Percentiles rank a stretch among this genome's conserved stretches.
Conservation (phyloP, 108 stramenopile species). For the Pseudonitzschia multistriata region DNA sequence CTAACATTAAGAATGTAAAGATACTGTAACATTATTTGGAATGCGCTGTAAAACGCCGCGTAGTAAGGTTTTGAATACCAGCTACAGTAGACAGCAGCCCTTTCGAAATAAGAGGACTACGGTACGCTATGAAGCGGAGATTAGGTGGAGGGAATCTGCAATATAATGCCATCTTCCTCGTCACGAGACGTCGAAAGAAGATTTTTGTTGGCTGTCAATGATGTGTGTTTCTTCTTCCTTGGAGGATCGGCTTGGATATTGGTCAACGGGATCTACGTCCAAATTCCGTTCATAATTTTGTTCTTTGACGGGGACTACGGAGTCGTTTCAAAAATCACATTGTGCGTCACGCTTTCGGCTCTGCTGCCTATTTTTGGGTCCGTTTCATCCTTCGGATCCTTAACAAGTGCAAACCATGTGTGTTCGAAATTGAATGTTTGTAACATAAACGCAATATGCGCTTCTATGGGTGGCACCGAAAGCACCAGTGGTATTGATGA, state of each 20-base stretch:
- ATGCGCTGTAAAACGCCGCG: too few relatives aligned
- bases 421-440: not conserved
- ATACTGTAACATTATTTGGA: too few relatives aligned
- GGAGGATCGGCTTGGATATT: conserved; percentile 14
- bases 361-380: not conserved
- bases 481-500: not conserved
- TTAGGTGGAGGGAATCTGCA: too few relatives aligned
- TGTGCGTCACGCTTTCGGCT: not conserved
- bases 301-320: conserved; percentile 8
- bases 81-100: too few relatives aligned
- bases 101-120: too few relatives aligned
- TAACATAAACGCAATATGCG: not conserved
- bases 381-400: not conserved
- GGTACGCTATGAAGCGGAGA: too few relatives aligned
- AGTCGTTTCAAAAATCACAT: conserved; percentile 9
- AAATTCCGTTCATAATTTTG: conserved; percentile 9
- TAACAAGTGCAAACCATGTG: not conserved
- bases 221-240: conserved; percentile 7
- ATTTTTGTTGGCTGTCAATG: not conserved
- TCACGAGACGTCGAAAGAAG: too few relatives aligned
- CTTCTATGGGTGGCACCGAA: not conserved
- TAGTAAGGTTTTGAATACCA: too few relatives aligned
- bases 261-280: conserved; percentile 6
- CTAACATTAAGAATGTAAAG: too few relatives aligned
- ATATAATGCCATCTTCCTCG: too few relatives aligned